phyloP scores from a whole-genome alignment of 257 asterid species.

The Lithospermum erythrorhizon region DNA sequence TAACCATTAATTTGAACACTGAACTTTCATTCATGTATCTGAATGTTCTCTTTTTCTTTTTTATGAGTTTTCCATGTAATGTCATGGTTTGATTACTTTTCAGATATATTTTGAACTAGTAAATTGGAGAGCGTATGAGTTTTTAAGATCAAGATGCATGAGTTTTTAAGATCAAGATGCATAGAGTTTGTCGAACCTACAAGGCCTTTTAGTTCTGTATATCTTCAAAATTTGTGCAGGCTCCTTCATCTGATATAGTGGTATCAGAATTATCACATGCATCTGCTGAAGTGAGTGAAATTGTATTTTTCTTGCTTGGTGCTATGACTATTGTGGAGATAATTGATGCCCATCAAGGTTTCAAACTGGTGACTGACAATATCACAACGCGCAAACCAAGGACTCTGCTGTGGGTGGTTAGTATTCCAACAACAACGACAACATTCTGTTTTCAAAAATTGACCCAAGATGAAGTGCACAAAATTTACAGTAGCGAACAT shows the following conservation, averaged over 20 bases:
- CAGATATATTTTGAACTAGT: too few species aligned
- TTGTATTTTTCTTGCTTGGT: conserved; percentile 89
- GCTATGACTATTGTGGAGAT: conserved; percentile 99
- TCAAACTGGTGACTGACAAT: conserved; percentile 86
- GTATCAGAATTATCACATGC: conserved; percentile 90
- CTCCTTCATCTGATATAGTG: conserved; percentile 88
- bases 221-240: conserved; percentile 34
- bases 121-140: too few species aligned
- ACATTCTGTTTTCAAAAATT: too few species aligned
- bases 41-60: too few species aligned
- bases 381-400: conserved; percentile 90
- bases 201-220: background rate
- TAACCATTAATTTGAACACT: too few species aligned
- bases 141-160: background rate
- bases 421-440: conserved; percentile 11
- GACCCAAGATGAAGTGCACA: too few species aligned
- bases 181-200: background rate
- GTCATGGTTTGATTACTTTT: too few species aligned
- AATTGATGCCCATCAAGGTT: conserved; percentile 97
- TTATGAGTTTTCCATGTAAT: too few species aligned
- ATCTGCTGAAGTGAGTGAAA: conserved; percentile 93
- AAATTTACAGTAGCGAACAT: too few species aligned
- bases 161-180: background rate
- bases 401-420: conserved; percentile 98
- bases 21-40: too few species aligned